phyloP scores from a whole-genome alignment of 768 basidiomycete species.

The Kwoniella europaea region DNA sequence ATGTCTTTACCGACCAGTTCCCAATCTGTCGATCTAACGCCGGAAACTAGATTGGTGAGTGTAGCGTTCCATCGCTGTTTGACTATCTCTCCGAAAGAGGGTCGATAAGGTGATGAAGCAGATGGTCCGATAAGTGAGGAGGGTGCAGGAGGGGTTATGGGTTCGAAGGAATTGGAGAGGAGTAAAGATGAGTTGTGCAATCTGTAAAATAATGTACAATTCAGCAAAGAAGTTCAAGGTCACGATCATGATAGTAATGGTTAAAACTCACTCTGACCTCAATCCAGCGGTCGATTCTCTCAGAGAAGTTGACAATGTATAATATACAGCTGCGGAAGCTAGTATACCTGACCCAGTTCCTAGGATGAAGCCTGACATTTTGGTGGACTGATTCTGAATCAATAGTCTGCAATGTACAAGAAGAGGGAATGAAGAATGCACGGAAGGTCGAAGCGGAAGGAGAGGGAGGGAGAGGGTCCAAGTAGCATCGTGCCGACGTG shows the following conservation, averaged over 20 bases:
- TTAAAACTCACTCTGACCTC: slow-evolving; percentile 43
- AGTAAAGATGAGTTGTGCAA: slow-evolving; percentile 37
- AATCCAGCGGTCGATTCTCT: slow-evolving; percentile 30
- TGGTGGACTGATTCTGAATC: not conserved
- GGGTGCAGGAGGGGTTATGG: slow-evolving; percentile 31
- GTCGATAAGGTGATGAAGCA: slow-evolving; percentile 15
- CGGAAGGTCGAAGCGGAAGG: not conserved
- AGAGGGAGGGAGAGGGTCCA: not conserved
- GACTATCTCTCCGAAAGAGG: slow-evolving; percentile 36
- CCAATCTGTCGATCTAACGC: slow-evolving; percentile 39
- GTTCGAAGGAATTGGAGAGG: slow-evolving; percentile 43
- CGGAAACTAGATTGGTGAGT: slow-evolving; percentile 17
- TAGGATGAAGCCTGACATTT: slow-evolving; percentile 48
- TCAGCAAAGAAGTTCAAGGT: too few species aligned
- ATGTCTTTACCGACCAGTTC: slow-evolving; percentile 25
- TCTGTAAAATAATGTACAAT: slow-evolving; percentile 8
- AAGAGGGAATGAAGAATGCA: not conserved
- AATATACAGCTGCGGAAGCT: slow-evolving; percentile 49
- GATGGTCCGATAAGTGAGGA: slow-evolving; percentile 41
- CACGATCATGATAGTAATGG: too few species aligned
- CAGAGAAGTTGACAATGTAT: slow-evolving; percentile 45
- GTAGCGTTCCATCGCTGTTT: slow-evolving; percentile 44
- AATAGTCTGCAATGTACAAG: not conserved
- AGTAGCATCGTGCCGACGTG: too few species aligned
- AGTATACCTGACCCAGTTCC: slow-evolving; percentile 48